Percentiles rank a stretch among this genome's conserved stretches.
These are phyloP conservation scores for Hura crepitans DNA, from an alignment of 441 rosid species.

Conservation along the genomic window DNA sequence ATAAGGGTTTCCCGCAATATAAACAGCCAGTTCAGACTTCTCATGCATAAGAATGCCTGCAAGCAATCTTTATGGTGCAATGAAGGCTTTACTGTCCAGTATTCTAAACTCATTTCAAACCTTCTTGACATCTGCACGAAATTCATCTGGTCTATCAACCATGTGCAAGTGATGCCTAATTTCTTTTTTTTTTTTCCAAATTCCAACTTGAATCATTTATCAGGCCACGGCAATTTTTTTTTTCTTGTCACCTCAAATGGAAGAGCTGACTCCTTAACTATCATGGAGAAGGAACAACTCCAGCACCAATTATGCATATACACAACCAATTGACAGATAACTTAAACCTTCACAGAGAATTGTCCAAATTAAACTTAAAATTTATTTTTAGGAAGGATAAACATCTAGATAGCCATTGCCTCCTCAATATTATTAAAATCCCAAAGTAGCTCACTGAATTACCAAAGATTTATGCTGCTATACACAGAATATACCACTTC, in stretches of 20 bases:
- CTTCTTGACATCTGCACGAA: neutral
- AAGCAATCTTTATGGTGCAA: neutral
- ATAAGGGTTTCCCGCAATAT: neutral
- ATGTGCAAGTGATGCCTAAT: neutral
- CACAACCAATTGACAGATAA: neutral
- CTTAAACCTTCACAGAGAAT: neutral
- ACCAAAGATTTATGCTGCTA: slow-evolving; percentile 25
- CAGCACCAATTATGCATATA: neutral
- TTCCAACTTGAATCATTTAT: neutral
- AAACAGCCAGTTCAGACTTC: neutral
- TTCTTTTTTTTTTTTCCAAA: neutral
- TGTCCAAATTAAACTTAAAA: slow-evolving; percentile 13
- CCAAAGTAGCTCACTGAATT: slow-evolving; percentile 21
- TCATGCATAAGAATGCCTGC: neutral
- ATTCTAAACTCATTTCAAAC: neutral
- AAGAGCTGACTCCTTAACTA: neutral
- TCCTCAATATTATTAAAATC: slow-evolving; percentile 26
- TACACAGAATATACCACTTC: slow-evolving; percentile 29
- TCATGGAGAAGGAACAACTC: neutral
- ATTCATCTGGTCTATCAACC: neutral
- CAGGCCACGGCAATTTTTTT: neutral
- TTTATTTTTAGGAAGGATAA: neutral
- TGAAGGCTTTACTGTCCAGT: neutral
- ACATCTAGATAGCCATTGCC: slow-evolving; percentile 17
- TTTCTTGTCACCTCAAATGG: neutral